Conservation (phyloP, 78 protist species). For the Dictyostelium intermedium region DNA sequence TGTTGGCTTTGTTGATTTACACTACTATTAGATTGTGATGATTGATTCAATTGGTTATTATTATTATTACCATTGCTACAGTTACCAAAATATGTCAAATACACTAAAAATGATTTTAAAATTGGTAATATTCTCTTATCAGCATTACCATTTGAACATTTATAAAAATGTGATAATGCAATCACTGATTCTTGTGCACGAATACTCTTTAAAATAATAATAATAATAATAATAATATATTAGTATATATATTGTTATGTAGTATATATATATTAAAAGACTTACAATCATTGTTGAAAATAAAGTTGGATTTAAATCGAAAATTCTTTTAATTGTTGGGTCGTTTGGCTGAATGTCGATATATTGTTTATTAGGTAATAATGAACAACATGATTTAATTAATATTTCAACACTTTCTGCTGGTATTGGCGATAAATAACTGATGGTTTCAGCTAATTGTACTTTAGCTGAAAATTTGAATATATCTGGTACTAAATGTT, state of each 20-base stretch:
- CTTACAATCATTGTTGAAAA: slow-evolving; percentile 62
- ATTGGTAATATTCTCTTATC: slow-evolving; percentile 26
- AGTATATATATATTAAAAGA: neutral
- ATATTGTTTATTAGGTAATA: slow-evolving; percentile 26
- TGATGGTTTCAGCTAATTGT: slow-evolving; percentile 69
- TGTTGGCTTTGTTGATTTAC: too few species aligned
- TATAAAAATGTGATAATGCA: slow-evolving; percentile 63
- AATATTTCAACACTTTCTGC: slow-evolving; percentile 48
- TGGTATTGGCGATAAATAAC: slow-evolving; percentile 25
- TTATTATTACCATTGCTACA: neutral
- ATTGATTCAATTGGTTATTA: neutral
- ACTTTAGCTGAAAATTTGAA: slow-evolving; percentile 67
- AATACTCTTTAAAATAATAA: slow-evolving; percentile 16
- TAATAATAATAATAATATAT: neutral
- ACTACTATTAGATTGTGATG: neutral
- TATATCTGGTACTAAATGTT: slow-evolving; percentile 45
- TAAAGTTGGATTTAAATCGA: slow-evolving; percentile 57
- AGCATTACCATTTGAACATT: slow-evolving; percentile 45
- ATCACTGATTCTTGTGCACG: slow-evolving; percentile 78
- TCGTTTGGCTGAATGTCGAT: slow-evolving; percentile 18
- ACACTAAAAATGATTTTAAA: slow-evolving; percentile 27
- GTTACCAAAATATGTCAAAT: slow-evolving; percentile 34
- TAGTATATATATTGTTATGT: neutral
- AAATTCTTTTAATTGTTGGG: neutral
- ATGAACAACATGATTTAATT: slow-evolving; percentile 43